These are phyloP conservation scores for Dothidotthia symphoricarpi DNA, from an alignment of 2,329 filamentous ascomycete species.

Conservation along the genomic window DNA sequence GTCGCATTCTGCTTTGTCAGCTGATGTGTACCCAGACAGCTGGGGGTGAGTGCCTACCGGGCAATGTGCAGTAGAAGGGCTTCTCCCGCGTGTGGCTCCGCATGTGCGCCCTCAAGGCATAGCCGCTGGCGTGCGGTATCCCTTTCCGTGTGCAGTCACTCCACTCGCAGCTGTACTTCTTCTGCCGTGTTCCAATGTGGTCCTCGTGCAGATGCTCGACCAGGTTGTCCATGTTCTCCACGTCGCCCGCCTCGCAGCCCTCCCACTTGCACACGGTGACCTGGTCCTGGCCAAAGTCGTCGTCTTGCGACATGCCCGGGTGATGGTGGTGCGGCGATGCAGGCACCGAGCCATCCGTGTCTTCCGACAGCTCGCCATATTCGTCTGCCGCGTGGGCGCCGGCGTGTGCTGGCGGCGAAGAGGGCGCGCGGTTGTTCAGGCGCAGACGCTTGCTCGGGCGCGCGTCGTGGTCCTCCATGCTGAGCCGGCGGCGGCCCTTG, in stretches of 20 bases:
- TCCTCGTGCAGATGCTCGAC: conserved; percentile 69
- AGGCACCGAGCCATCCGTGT: conserved; percentile 77
- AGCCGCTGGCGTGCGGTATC: conserved; percentile 88
- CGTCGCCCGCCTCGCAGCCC: conserved; percentile 50
- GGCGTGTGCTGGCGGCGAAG: conserved; percentile 25
- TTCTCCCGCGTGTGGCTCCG: conserved; percentile 97
- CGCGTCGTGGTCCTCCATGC: conserved; percentile 47
- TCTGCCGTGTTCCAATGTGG: conserved; percentile 89
- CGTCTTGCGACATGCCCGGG: conserved; percentile 43
- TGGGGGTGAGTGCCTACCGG: conserved; percentile 58
- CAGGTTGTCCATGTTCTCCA: conserved; percentile 53
- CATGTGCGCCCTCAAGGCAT: conserved; percentile 96
- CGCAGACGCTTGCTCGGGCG: conserved; percentile 43
- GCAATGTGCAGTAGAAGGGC: conserved; percentile 93
- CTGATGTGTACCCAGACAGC: background rate
- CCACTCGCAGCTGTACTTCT: conserved; percentile 99
- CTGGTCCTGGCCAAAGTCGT: conserved; percentile 46
- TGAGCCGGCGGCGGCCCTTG: conserved; percentile 47
- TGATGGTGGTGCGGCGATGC: conserved; percentile 49
- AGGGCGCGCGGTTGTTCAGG: conserved; percentile 37
- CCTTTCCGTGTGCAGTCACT: conserved; percentile 84
- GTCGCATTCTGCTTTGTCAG: conserved; percentile 74
- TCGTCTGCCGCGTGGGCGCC: conserved; percentile 20
- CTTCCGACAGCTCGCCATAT: conserved; percentile 74
- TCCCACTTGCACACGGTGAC: conserved; percentile 53